These are phyloP conservation scores for Colletotrichum navitas DNA, from an alignment of 2,329 filamentous ascomycete species.

Conservation along the genomic window DNA sequence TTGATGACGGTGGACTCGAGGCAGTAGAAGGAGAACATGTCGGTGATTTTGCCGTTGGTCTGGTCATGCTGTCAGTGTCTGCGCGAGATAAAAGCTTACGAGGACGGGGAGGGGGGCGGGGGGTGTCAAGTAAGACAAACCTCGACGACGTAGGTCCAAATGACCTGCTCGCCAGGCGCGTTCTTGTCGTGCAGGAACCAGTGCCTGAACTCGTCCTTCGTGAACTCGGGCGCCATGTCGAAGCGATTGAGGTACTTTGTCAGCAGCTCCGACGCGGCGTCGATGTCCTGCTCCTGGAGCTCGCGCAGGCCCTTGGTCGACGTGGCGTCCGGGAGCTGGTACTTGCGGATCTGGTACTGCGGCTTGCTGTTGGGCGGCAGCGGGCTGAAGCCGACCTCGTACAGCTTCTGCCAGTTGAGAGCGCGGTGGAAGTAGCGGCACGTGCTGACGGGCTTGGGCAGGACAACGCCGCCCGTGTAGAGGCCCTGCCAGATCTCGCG, in stretches of 20 bases:
- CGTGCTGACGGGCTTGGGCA: slow-evolving; percentile 92
- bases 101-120: too few relatives aligned
- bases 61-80: slow-evolving; percentile 46
- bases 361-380: slow-evolving; percentile 87
- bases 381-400: slow-evolving; percentile 93
- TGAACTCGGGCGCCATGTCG: slow-evolving; percentile 86
- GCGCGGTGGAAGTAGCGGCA: slow-evolving; percentile 96
- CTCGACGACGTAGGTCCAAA: slow-evolving; percentile 95
- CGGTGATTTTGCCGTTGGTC: slow-evolving; percentile 82
- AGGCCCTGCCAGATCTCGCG: slow-evolving; percentile 93
- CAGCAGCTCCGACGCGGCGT: slow-evolving; percentile 80
- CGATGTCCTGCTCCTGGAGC: slow-evolving; percentile 84
- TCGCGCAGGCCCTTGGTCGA: slow-evolving; percentile 80
- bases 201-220: slow-evolving; percentile 84
- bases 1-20: slow-evolving; percentile 94
- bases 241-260: slow-evolving; percentile 83
- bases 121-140: slow-evolving; percentile 50
- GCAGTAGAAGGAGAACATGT: slow-evolving; percentile 97
- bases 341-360: slow-evolving; percentile 86
- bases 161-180: slow-evolving; percentile 78
- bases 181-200: slow-evolving; percentile 84
- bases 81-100: too few relatives aligned
- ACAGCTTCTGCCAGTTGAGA: slow-evolving; percentile 95
- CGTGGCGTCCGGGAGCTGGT: slow-evolving; percentile 82
- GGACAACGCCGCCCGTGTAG: slow-evolving; percentile 91